Evolutionary conservation across 139 green algal genomes (phyloP).

Genomic region (Chlamydomonas sp.): DNA sequence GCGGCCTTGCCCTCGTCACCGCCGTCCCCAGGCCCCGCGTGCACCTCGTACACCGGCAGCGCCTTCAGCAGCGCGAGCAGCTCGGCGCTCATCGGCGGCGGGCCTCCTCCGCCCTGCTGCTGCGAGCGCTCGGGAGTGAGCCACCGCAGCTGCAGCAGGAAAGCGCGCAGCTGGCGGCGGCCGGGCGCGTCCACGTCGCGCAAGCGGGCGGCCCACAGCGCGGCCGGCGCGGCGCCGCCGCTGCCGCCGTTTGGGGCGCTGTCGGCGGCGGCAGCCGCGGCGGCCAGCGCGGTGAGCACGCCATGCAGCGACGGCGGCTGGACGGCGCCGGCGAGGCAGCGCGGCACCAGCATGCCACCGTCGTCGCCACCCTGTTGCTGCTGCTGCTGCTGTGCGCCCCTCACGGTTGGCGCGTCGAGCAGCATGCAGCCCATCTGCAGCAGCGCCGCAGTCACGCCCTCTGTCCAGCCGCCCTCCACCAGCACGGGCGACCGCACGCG

Average conservation of each 20-base stretch:
- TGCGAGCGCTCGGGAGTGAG: conserved; percentile 15
- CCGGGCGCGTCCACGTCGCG: conserved; percentile 25
- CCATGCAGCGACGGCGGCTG: conserved; percentile 41
- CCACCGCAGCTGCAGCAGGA: conserved; percentile 56
- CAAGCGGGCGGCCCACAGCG: conserved; percentile 16
- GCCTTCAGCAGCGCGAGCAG: conserved; percentile 32
- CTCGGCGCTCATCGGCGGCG: conserved; percentile 9
- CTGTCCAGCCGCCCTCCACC: conserved; percentile 51
- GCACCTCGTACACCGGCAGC: conserved; percentile 55
- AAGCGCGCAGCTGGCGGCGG: conserved; percentile 51
- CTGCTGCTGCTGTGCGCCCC: too few species aligned
- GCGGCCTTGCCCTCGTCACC: background rate
- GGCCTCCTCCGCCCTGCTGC: too few species aligned
- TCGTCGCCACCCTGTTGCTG: too few species aligned
- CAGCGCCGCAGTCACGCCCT: conserved; percentile 40
- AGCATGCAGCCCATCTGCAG: conserved; percentile 35
- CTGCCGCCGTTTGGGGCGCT: background rate
- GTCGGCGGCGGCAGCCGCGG: conserved; percentile 15
- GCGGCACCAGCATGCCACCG: too few species aligned
- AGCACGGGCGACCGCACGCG: conserved; percentile 35
- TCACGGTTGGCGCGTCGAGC: conserved; percentile 24
- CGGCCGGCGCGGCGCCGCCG: background rate
- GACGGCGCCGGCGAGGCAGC: conserved; percentile 27
- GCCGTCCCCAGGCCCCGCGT: background rate
- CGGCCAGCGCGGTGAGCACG: conserved; percentile 43